Evolutionary conservation across 495 filamentous ascomycete genomes (phyloP), one percentile per base, ranked within the genome.

Genomic region (Aspergillus sclerotioniger): DNA sequence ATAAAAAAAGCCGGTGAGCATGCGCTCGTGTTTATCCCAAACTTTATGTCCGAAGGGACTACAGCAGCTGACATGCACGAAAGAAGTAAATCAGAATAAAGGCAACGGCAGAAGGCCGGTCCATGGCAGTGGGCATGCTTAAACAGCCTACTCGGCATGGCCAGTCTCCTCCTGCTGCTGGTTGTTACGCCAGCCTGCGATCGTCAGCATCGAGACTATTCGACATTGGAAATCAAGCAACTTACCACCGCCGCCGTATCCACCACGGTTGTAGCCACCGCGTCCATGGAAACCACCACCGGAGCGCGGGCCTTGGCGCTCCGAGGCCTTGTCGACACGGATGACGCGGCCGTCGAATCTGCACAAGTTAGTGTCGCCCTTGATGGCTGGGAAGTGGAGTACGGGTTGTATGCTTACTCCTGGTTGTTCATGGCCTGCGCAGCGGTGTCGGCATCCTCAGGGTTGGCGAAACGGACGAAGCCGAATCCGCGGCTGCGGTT

Each of bases 331-430:
- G 78, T 97, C 94, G 48, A 99, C 94, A 58, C 95, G 92, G 67
- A 99, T 97, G 54, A 82, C 83, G 56, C 94, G 92, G 48, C 94
- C 94, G 76, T 99, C 94, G 67, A 99, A 98, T 66, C 94, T 98
- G 64, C 7, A 28, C 15, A 44, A 16, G 35, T 54, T 5, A 44
- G 54, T 15, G 48, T 2, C 32, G 17, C 21, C 20, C 17, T n/a
- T 17, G 8, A 33, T 5, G 45, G 35, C 20, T 29, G 20, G 13
- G 32, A 31, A 25, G 32, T 52, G 15, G 21, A 52, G 41, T 7
- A 45, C 44, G 43, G 49, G 48, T 31, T 32, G 21, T n/a, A 49
- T 48, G 68, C 87, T 72, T 80, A 97, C 94, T 98, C 94, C 56
- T 89, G 80, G 73, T 95, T 92, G 79, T 98, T 96, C 94, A 98